phyloP scores from a whole-genome alignment of 2,329 filamentous ascomycete species.

The Cryphonectria naterciae region DNA sequence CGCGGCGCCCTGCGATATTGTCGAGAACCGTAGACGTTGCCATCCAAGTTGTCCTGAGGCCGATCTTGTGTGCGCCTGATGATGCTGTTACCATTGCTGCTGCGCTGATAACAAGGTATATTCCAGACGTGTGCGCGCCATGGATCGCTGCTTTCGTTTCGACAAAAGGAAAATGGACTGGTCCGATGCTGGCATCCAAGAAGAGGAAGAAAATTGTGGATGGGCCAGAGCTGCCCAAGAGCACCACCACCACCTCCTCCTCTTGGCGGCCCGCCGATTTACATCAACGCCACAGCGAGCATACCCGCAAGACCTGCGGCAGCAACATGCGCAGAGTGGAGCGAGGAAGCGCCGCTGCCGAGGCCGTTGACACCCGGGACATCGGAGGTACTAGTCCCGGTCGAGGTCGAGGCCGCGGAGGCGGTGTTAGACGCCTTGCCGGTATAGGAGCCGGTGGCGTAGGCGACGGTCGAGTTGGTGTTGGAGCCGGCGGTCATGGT shows the following conservation, averaged over 20 bases:
- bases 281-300: constrained; percentile 56
- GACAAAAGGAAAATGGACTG: constrained; percentile 37
- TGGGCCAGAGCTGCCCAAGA: not conserved
- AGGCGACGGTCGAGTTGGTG: constrained; percentile 36
- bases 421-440: constrained; percentile 29
- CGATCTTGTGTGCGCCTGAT: not conserved
- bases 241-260: not conserved
- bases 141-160: constrained; percentile 23
- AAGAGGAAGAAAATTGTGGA: not conserved
- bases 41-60: constrained; percentile 12
- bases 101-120: not conserved
- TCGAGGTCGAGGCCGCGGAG: constrained; percentile 33
- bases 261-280: constrained; percentile 34
- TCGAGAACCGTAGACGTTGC: constrained; percentile 5
- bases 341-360: constrained; percentile 40
- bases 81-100: constrained; percentile 4
- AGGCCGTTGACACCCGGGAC: constrained; percentile 42
- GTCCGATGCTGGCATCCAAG: constrained; percentile 38
- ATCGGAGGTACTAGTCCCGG: constrained; percentile 35
- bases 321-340: constrained; percentile 50
- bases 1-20: constrained; percentile 22
- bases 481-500: constrained; percentile 32
- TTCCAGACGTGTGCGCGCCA: not conserved
- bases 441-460: constrained; percentile 36
- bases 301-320: constrained; percentile 56